Evolutionary conservation across 2,329 filamentous ascomycete genomes (phyloP), one percentile per base, ranked within the genome.

Genomic region (Thielaviopsis cerberus): DNA sequence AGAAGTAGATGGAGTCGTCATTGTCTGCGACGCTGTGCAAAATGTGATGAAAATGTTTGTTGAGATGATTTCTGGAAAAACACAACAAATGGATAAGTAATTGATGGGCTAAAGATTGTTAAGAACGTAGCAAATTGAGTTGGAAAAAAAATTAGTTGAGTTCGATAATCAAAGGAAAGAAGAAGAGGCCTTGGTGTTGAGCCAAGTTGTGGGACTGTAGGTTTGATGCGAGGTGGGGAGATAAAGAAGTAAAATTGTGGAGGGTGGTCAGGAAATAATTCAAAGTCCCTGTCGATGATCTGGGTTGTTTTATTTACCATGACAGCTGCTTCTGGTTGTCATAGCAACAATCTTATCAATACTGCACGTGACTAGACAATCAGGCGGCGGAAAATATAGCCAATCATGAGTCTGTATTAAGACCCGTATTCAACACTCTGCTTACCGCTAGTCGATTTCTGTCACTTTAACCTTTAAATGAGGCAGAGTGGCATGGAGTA

Each of bases 1-100:
- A 67, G 88, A 86, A 72, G 96, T 82, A 69, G 80, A 74, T 71
- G 84, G 71, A 61, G 74, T 86, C 70, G 91, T 88, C 91, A 97
- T 97, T 70, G 52, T 59, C 34, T 41, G 3, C 34, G 15, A 17
- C 15, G 34, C n/a, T 41, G 34, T 17, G 15, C 15, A 10, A 41
- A 41, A 41, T 41, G 15, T 41, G 34, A 41, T n/a, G 34, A 41
- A 41, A 41, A n/a, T n/a, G 27, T 56, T 37, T 23, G 51, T 45
- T 41, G 51, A 58, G 25, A 51, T 50, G 55, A 27, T 30, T 23
- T 25, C 10, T 6, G 48, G 48, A 7, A 51, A 13, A 51, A 11
- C 48, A 51, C 15, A 51, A 51, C 7, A 51, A 23, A 24, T 57
- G 37, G 15, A 52, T 24, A 27, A 45, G 51, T 48, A 57, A 54